These are phyloP conservation scores for Xanthoconium stramineum DNA, from an alignment of 768 basidiomycete genomes.

Conservation along the genomic window DNA sequence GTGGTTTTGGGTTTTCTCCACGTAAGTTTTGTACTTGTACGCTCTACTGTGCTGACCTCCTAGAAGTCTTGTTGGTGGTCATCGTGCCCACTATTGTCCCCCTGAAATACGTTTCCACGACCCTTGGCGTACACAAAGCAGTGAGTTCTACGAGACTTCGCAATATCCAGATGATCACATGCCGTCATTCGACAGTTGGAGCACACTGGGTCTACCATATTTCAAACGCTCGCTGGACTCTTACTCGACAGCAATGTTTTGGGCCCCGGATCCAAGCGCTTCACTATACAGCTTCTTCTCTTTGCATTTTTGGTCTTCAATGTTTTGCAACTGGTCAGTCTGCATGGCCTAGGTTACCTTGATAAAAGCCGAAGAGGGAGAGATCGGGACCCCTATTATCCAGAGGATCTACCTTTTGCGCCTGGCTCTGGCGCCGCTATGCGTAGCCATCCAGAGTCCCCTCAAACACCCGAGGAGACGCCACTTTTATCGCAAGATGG, in stretches of 20 bases:
- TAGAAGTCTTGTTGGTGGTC: constrained; percentile 65
- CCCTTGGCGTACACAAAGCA: constrained; percentile 74
- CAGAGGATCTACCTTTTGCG: constrained; percentile 7
- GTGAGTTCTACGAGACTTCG: constrained; percentile 38
- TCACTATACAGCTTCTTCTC: constrained; percentile 49
- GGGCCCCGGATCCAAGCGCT: background rate
- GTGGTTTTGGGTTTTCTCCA: constrained; percentile 74
- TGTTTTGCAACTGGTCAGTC: constrained; percentile 49
- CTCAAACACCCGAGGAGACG: constrained; percentile 7
- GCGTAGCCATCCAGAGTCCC: background rate
- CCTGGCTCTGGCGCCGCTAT: background rate
- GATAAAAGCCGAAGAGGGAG: constrained; percentile 40
- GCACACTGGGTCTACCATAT: constrained; percentile 68
- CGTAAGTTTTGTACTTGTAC: constrained; percentile 33
- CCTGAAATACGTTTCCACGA: constrained; percentile 71
- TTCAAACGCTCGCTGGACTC: constrained; percentile 71
- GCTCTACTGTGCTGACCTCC: constrained; percentile 1
- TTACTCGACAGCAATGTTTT: constrained; percentile 45
- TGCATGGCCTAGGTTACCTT: constrained; percentile 47
- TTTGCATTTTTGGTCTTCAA: constrained; percentile 57
- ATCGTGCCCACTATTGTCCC: constrained; percentile 72
- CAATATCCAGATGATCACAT: background rate
- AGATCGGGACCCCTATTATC: constrained; percentile 13
- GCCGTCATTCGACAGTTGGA: constrained; percentile 49
- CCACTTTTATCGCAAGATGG: constrained; percentile 9